phyloP scores from a whole-genome alignment of 23 red algal genomes.

The Pyropia yezoensis region DNA sequence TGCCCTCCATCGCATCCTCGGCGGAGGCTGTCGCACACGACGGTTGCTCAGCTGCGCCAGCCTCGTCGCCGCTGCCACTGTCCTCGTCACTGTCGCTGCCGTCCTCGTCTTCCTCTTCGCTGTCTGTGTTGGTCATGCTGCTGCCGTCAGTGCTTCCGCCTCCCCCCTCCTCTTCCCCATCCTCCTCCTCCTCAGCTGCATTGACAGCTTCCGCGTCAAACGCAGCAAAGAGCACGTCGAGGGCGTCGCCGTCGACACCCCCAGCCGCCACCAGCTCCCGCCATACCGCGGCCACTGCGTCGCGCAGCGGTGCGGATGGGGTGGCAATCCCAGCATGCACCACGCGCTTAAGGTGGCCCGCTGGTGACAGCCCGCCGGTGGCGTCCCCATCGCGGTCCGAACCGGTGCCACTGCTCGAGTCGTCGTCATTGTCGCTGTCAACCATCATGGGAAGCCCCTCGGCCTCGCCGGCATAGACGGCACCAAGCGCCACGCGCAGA shows the following conservation, averaged over 20 bases:
- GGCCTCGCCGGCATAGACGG: too few relatives aligned
- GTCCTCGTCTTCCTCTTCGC: not conserved
- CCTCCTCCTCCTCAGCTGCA: not conserved
- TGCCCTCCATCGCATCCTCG: not conserved
- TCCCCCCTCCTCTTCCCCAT: not conserved
- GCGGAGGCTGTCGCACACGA: not conserved
- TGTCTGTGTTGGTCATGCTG: not conserved
- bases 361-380: not conserved
- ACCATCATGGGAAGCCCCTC: too few relatives aligned
- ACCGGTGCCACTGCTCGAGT: too few relatives aligned
- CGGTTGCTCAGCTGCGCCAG: not conserved
- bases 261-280: not conserved
- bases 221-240: not conserved
- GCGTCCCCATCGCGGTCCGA: not conserved
- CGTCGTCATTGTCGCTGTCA: too few relatives aligned
- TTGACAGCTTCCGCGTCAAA: not conserved
- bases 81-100: not conserved
- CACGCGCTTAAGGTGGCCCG: not conserved
- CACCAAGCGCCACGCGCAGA: too few relatives aligned
- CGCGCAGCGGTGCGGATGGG: not conserved
- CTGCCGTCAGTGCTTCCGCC: not conserved
- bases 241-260: not conserved
- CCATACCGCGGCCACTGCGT: not conserved
- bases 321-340: not conserved
- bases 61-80: not conserved